phyloP scores from a whole-genome alignment of 176 grass and related monocot genomes.

The Coix lacrymajobi region DNA sequence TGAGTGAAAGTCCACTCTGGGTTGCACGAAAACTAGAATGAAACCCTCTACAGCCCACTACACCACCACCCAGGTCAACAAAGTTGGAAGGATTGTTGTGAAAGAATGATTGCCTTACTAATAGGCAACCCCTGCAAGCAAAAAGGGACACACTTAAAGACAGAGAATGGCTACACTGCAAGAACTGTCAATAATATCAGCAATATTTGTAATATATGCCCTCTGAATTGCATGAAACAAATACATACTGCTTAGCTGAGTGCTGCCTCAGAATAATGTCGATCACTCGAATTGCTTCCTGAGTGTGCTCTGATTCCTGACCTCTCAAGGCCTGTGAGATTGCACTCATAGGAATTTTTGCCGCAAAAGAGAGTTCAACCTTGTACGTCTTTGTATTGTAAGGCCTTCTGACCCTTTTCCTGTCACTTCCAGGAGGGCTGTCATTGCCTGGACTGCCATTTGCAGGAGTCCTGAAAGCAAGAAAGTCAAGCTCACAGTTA shows the following conservation, averaged over 20 bases:
- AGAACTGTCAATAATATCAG: not conserved
- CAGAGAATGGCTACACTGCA: not conserved
- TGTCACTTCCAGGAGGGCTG: constrained; percentile 50
- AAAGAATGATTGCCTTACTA: constrained; percentile 86
- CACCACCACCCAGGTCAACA: constrained; percentile 75
- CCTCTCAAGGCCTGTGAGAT: constrained; percentile 70
- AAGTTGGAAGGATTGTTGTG: constrained; percentile 70
- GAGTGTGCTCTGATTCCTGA: constrained; percentile 67
- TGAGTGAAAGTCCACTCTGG: constrained; percentile 79
- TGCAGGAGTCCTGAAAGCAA: constrained; percentile 31
- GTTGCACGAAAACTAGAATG: constrained; percentile 86
- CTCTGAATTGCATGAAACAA: not conserved
- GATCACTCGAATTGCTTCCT: constrained; percentile 79
- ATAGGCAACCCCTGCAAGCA: constrained; percentile 73
- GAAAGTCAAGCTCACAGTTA: not conserved
- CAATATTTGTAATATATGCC: not conserved
- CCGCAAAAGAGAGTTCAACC: constrained; percentile 59
- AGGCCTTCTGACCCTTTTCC: constrained; percentile 52
- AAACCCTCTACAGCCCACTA: constrained; percentile 82
- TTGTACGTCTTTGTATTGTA: constrained; percentile 75
- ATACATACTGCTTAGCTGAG: constrained; percentile 64
- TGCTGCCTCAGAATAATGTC: constrained; percentile 91
- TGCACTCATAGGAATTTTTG: constrained; percentile 78
- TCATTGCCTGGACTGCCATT: constrained; percentile 60
- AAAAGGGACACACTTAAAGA: not conserved